Base-by-base conservation (phyloP, 2,329 filamentous ascomycete genomes). In the Thelonectria discophora region DNA sequence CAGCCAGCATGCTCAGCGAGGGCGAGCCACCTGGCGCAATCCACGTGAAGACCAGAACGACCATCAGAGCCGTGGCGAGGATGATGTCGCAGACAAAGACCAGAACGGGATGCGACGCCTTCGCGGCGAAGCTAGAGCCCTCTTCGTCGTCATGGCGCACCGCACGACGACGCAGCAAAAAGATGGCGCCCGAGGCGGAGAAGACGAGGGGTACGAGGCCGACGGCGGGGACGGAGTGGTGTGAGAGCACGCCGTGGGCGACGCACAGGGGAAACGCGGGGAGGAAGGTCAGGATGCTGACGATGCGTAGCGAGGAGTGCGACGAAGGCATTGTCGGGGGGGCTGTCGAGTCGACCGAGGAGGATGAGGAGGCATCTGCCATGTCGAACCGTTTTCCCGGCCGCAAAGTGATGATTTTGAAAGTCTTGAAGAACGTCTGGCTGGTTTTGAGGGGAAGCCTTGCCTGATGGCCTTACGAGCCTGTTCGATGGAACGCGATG, bases 31-130 rank as follows among this genome's bases (percentile, higher is more conserved):
- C 62, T 15, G 69, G 69, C 34, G 65, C 63, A 40, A 75, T 74
- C 78, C 78, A 81, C 1, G 78, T 80, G 37, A 78, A 77, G 20
- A 80, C 75, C 52, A 81, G 60, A 5, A 80, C 76, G 7, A 77
- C 64, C 75, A 80, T 74, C 12, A 78, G 63, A 5, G 74, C 72
- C 0, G 75, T 71, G 8, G 78, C 75, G 3, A 81, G 73, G 8
- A 76, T 52, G 5, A 73, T 64, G 62, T 81, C 79, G 37, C 69
- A 71, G 20, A 71, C 59, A 63, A 81, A 81, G n/a, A 78, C 71
- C 32, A 76, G 46, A 47, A 80, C 72, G 2, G 78, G 77, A 40
- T 68, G 62, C 42, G 58, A 65, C 21, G 62, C 46, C 47, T 17
- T 66, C 9, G 50, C 20, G 11, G 52, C 39, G 13, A 55, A 34